A percentile compares a stretch with the other conserved stretches of the same genome.
Conservation (phyloP, 768 basidiomycete species). For the Mycena alexandri region DNA sequence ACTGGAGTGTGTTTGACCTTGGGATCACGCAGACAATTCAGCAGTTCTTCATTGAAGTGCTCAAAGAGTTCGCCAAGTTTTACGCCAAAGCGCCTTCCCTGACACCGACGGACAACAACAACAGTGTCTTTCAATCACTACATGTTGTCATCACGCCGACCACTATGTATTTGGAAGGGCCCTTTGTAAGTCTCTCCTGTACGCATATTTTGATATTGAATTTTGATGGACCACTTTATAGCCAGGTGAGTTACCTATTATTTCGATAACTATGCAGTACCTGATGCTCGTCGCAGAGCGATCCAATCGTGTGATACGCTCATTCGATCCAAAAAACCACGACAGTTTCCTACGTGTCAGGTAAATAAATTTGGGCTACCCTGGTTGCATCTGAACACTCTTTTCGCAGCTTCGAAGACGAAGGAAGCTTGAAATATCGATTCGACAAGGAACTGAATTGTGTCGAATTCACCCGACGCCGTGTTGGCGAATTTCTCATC, state of each 20-base stretch:
- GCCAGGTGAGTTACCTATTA: constrained; percentile 13
- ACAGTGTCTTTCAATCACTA: constrained; percentile 55
- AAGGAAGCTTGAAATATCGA: constrained; percentile 64
- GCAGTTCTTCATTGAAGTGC: constrained; percentile 47
- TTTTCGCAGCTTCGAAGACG: constrained; percentile 64
- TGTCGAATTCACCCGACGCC: constrained; percentile 58
- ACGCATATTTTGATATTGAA: neutral
- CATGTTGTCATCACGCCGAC: constrained; percentile 70
- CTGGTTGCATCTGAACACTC: neutral
- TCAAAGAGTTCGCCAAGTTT: constrained; percentile 42
- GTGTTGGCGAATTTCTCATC: constrained; percentile 61
- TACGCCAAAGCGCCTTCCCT: constrained; percentile 41
- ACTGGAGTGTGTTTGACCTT: constrained; percentile 42
- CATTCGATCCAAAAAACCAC: constrained; percentile 57
- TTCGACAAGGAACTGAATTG: constrained; percentile 71
- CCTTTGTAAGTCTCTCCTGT: constrained; percentile 43
- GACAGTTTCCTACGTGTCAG: constrained; percentile 72
- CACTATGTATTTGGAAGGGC: constrained; percentile 63
- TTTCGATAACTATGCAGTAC: too few species aligned
- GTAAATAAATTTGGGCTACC: neutral
- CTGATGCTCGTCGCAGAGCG: constrained; percentile 55
- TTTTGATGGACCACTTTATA: neutral
- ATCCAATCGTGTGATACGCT: constrained; percentile 72
- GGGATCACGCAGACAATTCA: constrained; percentile 41
- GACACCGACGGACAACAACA: constrained; percentile 49